Evolutionary conservation across 108 stramenopile species (phyloP), one percentile per base, ranked within the genome.

Genomic region (Pinguiococcus pyrenoidosus): DNA sequence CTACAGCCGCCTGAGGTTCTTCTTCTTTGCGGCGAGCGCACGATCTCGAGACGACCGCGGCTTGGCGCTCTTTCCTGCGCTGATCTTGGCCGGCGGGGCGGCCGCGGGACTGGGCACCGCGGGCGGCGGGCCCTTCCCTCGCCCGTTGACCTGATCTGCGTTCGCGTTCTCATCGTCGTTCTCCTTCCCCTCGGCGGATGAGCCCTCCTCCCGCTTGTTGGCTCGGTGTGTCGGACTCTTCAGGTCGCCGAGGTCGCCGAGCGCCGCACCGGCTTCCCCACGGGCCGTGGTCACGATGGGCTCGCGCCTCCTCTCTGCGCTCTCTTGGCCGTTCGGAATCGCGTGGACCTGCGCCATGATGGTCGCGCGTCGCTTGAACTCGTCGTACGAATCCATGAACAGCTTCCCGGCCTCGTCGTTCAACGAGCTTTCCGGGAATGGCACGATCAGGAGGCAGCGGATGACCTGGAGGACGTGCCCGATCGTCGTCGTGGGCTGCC

Each of bases 381-480:
- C 94, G 24, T 89, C 86, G 59, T 99, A 99, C 54, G 79, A 81
- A 34, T 92, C 92, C 92, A 99, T 93, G 65, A 99, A 99, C 22
- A 89, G 68, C 61, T 88, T 91, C 3, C 96, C 93, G n/a, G 96
- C 96, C 51, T 99, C 96, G 44, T 96, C 93, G 57, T 99, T 99
- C 49, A 99, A 69, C 47, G 83, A 82, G 30, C 81, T 83, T 66
- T 99, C 96, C 0, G 96, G 96, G 54, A 99, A 99, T 8, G 96
- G 96, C 10, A 96, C 85, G 53, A 99, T 99, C 27, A 99, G 61
- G 21, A 99, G 67, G 51, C 96, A 99, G 37, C 96, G 85, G 54
- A 99, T 94, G 27, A 98, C 89, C 43, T 87, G 88, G 56, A 99
- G 64, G 4, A 96, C 83, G 62, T 99, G 92, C 12, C 75, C 44